Evolutionary conservation across 495 filamentous ascomycete species (phyloP), one percentile per base, ranked within the genome.

Genomic region (Xylaria telfairii): DNA sequence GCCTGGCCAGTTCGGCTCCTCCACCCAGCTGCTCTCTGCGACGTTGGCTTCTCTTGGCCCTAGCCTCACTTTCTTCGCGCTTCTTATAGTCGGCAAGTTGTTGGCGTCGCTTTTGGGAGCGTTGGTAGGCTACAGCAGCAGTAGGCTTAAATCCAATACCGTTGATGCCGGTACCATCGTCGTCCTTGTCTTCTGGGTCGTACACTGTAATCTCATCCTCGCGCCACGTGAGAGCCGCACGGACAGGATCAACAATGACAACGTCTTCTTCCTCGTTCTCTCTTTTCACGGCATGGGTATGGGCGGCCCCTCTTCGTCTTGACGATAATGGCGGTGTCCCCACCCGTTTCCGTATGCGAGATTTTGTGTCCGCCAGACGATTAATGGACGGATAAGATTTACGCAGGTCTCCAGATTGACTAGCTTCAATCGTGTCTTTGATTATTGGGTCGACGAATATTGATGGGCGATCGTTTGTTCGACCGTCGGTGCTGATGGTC

Each of bases 81-180:
- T 86, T 90, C 76, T 87, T 90, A 85, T 95, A 98, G 60, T 97
- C 93, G 60, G 88, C 87, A 56, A 98, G 85, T 80, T 98, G 95
- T 80, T 92, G 90, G 74, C 89, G 87, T 70, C 95, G 86, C 78
- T 89, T 92, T 78, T 94, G 88, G 8, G 88, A 85, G 67, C 95
- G 85, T 32, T 89, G 89, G 78, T 92, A 90, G 1, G 93, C 95
- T 39, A 94, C 89, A 41, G 92, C 92, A 21, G 94, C 87, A 10
- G 94, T 98, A 0, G 95, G 95, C 72, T 89, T 91, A 80, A 97
- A 98, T 1, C 95, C 95, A 75, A 98, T 91, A 17, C 95, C 95
- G 79, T 96, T 93, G 72, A 94, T 92, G 46, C 92, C 92, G 44
- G 92, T 92, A 32, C 92, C 92, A 79, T 94, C 92, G 72, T 93